Base-by-base conservation (phyloP, 73 alveolate species). In the Paramecium tetraurelia region DNA sequence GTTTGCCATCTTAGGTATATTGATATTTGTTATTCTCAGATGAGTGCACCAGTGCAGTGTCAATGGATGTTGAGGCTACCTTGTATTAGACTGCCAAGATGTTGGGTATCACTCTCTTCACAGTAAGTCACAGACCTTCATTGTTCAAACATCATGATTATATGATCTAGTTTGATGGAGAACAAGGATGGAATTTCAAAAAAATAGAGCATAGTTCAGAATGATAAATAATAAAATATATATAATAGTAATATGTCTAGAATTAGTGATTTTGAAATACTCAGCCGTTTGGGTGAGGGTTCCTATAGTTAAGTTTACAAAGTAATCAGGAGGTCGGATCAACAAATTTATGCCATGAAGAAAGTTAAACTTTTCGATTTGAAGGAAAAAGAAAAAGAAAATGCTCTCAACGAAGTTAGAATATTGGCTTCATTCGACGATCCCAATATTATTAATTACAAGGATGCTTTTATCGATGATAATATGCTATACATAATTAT, bases 1-100 rank as follows among this genome's bases (percentile, higher is more conserved):
- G 22, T 96, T 95, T 68, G 99, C 99, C 24, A 96, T 97, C 33
- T 89, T 96, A 53, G 96, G 96, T 93, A 72, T 21, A 38, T 14
- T 18, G 10, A 16, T 18, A 24, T 44, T 43, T 9, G 24, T 5
- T 40, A 29, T 24, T 69, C 44, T 35, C 20, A 93, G 99, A 97
- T 84, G 99, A 97, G 59, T 97, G 99, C 95, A 97, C 99, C 8
- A 92, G 97, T 77, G 98, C 99, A 24, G 98, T 97, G 21, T 71
- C 96, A 24, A 59, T 97, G 33, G 99, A 97, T 72, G 97, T 95
- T 46, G 99, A 97, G 63, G 98, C 97, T 16, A 92, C 59, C 72
- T 68, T 97, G 77, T 97, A 97, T 95, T 96, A 92, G 58, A 93
- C 96, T 85, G 93, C 94, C 63, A 96, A 95, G 68, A 93, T 92